Conservation (phyloP, 192 early-diverging fungal genomes). For the Lunasporangiospora selenospora region DNA sequence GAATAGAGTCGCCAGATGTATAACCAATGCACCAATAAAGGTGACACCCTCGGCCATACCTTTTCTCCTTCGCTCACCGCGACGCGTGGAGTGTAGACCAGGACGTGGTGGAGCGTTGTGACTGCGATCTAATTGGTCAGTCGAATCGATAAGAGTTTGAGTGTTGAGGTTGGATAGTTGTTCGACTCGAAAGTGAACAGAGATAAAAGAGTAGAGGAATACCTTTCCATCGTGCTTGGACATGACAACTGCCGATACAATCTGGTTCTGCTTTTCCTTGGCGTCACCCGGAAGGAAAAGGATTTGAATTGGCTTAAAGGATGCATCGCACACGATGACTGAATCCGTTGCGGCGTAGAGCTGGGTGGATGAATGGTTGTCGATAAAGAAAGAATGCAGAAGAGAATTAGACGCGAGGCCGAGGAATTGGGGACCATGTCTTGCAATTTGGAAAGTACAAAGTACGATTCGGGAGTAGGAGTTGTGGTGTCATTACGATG, state of each 20-base stretch:
- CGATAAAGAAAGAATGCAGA: too few relatives aligned
- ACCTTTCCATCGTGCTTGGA: constrained; percentile 52
- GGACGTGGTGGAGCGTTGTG: constrained; percentile 30
- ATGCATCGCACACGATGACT: constrained; percentile 55
- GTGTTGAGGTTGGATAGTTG: neutral
- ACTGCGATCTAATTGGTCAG: constrained; percentile 32
- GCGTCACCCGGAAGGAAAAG: constrained; percentile 33
- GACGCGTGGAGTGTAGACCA: constrained; percentile 25
- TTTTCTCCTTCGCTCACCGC: constrained; percentile 19
- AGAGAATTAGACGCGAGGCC: too few relatives aligned
- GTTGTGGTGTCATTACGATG: constrained; percentile 49
- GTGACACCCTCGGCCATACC: constrained; percentile 5
- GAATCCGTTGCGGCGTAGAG: constrained; percentile 59
- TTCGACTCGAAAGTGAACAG: neutral
- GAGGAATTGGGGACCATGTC: too few relatives aligned
- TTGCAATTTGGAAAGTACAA: too few relatives aligned
- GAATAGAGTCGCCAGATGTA: too few relatives aligned
- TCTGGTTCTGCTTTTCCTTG: constrained; percentile 35
- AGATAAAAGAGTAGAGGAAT: constrained; percentile 2
- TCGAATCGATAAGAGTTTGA: neutral
- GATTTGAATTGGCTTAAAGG: constrained; percentile 54
- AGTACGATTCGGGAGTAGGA: too few relatives aligned
- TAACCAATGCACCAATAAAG: too few relatives aligned
- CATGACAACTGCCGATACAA: constrained; percentile 47
- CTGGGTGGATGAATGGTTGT: constrained; percentile 22